Percentiles rank a stretch among this genome's conserved stretches.
Conservation (phyloP, 2,329 filamentous ascomycete genomes). For the Teratosphaeria nubilosa region DNA sequence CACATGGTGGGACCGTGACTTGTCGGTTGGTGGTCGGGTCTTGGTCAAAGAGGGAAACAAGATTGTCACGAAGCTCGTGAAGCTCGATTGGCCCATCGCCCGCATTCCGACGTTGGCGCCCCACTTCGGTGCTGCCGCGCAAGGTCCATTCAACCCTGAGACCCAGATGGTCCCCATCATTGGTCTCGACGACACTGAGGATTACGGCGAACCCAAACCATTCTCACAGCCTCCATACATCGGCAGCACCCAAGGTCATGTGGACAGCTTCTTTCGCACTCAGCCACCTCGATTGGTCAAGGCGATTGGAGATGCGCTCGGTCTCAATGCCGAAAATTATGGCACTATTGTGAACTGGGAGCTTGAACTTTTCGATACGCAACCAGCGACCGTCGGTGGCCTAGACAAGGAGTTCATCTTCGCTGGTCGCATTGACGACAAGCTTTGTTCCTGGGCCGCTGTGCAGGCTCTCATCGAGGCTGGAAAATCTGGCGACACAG, state of each 20-base stretch:
- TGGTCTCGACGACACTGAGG: conserved; percentile 57
- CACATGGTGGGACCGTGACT: conserved; percentile 96
- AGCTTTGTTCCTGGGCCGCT: conserved; percentile 90
- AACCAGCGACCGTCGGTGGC: conserved; percentile 74
- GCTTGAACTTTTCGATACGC: conserved; percentile 83
- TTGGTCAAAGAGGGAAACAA: conserved; percentile 73
- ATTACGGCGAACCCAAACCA: conserved; percentile 22
- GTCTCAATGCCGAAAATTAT: conserved; percentile 49
- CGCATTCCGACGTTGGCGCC: conserved; percentile 84
- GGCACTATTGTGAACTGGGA: conserved; percentile 89
- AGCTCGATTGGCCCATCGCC: conserved; percentile 90
- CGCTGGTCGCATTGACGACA: conserved; percentile 91
- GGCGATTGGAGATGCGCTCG: conserved; percentile 69
- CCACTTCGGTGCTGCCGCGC: conserved; percentile 70
- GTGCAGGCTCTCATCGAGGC: conserved; percentile 64
- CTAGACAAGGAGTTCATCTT: conserved; percentile 91
- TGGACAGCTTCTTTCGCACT: conserved; percentile 63
- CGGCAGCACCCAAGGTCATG: conserved; percentile 27
- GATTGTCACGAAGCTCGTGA: conserved; percentile 72
- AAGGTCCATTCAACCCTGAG: conserved; percentile 67
- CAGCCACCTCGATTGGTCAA: conserved; percentile 80
- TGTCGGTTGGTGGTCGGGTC: conserved; percentile 82
- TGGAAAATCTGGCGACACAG: conserved; percentile 32
- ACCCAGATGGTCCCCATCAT: conserved; percentile 93
- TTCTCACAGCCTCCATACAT: conserved; percentile 32